These are phyloP conservation scores for Fusarium coicis DNA, from an alignment of 2,329 filamentous ascomycete species.

Conservation along the genomic window DNA sequence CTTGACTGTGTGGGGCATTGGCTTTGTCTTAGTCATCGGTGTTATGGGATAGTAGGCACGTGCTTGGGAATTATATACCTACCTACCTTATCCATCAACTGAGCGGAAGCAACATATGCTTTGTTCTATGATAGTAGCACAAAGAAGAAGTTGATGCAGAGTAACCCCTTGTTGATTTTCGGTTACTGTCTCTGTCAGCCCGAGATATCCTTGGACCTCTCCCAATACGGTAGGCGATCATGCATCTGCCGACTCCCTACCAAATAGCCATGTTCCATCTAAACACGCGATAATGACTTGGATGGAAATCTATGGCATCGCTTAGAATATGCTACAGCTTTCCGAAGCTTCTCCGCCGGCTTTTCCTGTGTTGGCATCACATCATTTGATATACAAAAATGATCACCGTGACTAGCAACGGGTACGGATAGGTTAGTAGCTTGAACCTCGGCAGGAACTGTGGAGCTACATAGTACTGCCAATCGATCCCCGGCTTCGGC, in stretches of 20 bases:
- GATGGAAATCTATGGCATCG: constrained; percentile 3
- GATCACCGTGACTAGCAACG: constrained; percentile 7
- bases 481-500: constrained; percentile 41
- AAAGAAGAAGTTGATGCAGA: background rate
- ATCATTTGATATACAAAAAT: constrained; percentile 4
- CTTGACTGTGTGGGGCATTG: constrained; percentile 23
- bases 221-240: background rate
- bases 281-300: background rate
- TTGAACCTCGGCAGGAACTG: constrained; percentile 41
- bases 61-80: background rate
- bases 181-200: background rate
- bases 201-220: background rate
- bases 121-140: background rate
- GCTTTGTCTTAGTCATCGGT: constrained; percentile 36
- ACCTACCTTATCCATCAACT: background rate
- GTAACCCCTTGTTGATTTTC: background rate
- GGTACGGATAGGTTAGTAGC: background rate
- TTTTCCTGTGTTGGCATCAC: constrained; percentile 8
- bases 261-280: background rate
- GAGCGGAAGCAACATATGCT: background rate
- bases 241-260: constrained; percentile 7
- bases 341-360: constrained; percentile 14
- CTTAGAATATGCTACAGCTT: constrained; percentile 29
- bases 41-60: background rate
- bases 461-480: constrained; percentile 34